Base-by-base conservation (phyloP, 768 basidiomycete species). In the Cystobasidium ongulense region DNA sequence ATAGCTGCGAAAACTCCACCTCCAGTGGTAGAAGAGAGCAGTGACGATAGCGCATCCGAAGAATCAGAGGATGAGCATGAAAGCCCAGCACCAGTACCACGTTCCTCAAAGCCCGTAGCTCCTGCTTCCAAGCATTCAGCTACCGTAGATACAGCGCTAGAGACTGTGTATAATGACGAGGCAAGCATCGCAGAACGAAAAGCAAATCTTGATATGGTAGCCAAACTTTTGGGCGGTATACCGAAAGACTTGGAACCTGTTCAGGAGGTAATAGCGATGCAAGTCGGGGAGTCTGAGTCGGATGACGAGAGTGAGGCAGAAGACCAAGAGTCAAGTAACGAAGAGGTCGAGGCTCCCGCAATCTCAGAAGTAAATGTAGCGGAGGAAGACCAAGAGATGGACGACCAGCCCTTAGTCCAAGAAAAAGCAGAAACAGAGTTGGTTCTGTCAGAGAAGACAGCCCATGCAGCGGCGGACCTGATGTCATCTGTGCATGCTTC, bases 161-260 rank as follows among this genome's bases (percentile, higher is more conserved):
- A 59, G 17, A 15, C 21, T 5, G 57, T 35, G 11, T 59, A 59
- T 29, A 21, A 59, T 21, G 57, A 59, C 5, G 29, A 59, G 23
- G 57, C 57, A 2, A 59, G 57, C 57, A 5, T 59, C 11, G 57
- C 57, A 7, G 57, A 59, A 23, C 25, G 57, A 4, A 59, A 59
- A 27, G 57, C 57, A 2, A 59, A 59, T 59, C 21, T 59, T 2
- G 57, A 59, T 31, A 59, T 59, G 57, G 57, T 59, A 59, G 57
- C 57, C 4, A 59, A 59, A 21, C 57, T 59, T 21, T 27, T 59
- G 57, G 57, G 57, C 11, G 57, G 57, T 35, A 17, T 59, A 27
- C 57, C 57, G 17, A 35, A 27, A 59, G 33, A 59, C 29, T 4
- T 59, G 25, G 57, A 27, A 13, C 57, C 57, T 31, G 33, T 59